A percentile compares a stretch with the other conserved stretches of the same genome.
Evolutionary conservation across 2,329 filamentous ascomycete species (phyloP).

Genomic region (Clonostachys byssicola): DNA sequence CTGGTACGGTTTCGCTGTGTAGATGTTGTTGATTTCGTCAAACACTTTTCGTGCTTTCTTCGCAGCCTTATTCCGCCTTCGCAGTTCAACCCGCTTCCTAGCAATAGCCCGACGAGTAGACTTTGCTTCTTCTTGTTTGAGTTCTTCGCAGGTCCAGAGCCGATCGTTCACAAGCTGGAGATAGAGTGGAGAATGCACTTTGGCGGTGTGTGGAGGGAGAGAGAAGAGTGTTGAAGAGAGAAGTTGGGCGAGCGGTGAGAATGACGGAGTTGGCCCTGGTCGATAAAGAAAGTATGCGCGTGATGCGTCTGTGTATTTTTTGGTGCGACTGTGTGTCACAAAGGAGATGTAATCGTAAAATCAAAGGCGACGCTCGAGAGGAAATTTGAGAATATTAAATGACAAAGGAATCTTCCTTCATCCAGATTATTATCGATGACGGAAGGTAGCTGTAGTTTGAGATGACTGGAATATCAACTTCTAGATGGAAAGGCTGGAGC

Average conservation of each 20-base stretch:
- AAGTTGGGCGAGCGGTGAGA: neutral
- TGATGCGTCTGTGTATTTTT: neutral
- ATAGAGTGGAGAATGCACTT: constrained; percentile 70
- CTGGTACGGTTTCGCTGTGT: constrained; percentile 31
- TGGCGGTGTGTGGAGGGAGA: constrained; percentile 38
- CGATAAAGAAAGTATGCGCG: neutral
- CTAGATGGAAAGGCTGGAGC: too few relatives aligned
- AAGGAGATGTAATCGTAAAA: neutral
- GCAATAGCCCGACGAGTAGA: constrained; percentile 14
- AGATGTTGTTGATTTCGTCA: constrained; percentile 35
- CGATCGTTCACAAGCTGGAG: constrained; percentile 47
- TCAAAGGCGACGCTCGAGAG: neutral
- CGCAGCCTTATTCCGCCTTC: constrained; percentile 22
- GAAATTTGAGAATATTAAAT: neutral
- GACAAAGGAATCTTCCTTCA: too few relatives aligned
- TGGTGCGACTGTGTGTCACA: neutral
- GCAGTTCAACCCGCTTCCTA: constrained; percentile 24
- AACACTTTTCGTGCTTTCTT: constrained; percentile 31
- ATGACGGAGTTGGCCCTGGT: neutral
- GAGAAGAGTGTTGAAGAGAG: constrained; percentile 1
- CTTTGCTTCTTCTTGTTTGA: constrained; percentile 5
- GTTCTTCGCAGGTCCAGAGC: constrained; percentile 25
- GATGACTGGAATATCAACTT: neutral
- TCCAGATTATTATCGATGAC: too few relatives aligned
- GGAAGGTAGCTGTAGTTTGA: neutral